phyloP scores from a whole-genome alignment of 352 stramenopile genomes.

The Aphanomyces cochlioides region DNA sequence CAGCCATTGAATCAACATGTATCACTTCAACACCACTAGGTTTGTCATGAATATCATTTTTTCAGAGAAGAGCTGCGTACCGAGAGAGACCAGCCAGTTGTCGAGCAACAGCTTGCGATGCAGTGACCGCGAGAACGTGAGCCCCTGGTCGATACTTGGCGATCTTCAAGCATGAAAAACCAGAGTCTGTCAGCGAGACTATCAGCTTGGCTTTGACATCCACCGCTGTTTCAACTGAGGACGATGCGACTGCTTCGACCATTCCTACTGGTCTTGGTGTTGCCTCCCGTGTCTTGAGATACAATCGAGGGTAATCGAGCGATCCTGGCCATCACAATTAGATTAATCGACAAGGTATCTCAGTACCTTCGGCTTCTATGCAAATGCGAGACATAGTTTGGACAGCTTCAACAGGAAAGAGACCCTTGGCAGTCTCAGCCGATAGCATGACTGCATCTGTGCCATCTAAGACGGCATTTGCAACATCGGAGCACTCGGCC shows the following conservation, averaged over 20 bases:
- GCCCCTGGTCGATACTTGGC: slow-evolving; percentile 93
- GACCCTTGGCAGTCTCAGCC: slow-evolving; percentile 97
- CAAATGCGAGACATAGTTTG: slow-evolving; percentile 93
- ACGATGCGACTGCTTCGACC: slow-evolving; percentile 94
- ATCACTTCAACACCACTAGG: slow-evolving; percentile 61
- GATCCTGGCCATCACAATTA: slow-evolving; percentile 32
- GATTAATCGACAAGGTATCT: not conserved
- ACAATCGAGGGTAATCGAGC: slow-evolving; percentile 70
- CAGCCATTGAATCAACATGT: slow-evolving; percentile 70
- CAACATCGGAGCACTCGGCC: slow-evolving; percentile 99
- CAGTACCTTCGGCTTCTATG: slow-evolving; percentile 80
- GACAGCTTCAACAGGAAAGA: slow-evolving; percentile 94
- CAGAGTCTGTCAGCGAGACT: slow-evolving; percentile 96
- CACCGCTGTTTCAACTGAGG: slow-evolving; percentile 96
- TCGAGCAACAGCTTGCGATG: slow-evolving; percentile 55
- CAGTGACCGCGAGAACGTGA: slow-evolving; percentile 88
- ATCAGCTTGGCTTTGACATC: slow-evolving; percentile 96
- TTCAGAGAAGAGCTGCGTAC: slow-evolving; percentile 35
- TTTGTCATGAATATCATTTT: not conserved
- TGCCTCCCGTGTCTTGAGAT: slow-evolving; percentile 46
- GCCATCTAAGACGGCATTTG: slow-evolving; percentile 98
- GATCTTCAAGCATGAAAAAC: slow-evolving; percentile 91
- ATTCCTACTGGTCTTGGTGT: slow-evolving; percentile 58
- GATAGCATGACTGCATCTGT: slow-evolving; percentile 99
- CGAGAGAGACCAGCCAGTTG: slow-evolving; percentile 76